Evolutionary conservation across 768 basidiomycete genomes (phyloP).

Genomic region (Phylloporus rhodoxanthus): DNA sequence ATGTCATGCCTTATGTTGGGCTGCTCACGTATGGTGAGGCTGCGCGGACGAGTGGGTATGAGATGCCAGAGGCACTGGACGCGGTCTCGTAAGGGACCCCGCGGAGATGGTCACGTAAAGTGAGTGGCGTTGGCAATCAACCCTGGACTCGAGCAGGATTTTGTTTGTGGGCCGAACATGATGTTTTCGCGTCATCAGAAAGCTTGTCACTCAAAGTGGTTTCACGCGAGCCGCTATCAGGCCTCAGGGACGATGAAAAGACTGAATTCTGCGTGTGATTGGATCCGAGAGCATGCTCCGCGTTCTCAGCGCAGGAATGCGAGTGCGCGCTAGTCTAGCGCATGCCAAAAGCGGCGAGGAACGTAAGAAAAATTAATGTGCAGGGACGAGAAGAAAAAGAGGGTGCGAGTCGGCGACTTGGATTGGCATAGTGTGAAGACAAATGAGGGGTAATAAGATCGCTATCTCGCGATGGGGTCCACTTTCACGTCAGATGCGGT

Average conservation of each 20-base stretch:
- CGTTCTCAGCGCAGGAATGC: conserved; percentile 8
- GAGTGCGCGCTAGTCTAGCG: too few species aligned
- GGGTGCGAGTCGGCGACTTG: background rate
- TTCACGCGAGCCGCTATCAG: background rate
- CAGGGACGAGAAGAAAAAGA: background rate
- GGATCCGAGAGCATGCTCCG: conserved; percentile 17
- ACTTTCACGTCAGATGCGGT: background rate
- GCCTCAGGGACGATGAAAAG: background rate
- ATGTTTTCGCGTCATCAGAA: background rate
- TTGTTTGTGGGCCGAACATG: background rate
- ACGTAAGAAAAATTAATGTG: background rate
- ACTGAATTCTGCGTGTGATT: too few species aligned
- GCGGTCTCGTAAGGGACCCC: conserved; percentile 23
- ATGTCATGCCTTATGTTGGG: conserved; percentile 88
- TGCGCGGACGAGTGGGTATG: conserved; percentile 38
- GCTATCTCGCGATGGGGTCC: conserved; percentile 30
- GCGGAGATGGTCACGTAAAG: conserved; percentile 10
- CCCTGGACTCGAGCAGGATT: background rate
- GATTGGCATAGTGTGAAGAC: background rate
- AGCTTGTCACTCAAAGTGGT: background rate
- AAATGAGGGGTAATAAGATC: conserved; percentile 10
- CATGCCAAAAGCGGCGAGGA: too few species aligned
- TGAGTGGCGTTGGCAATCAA: background rate
- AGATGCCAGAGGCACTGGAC: conserved; percentile 30
- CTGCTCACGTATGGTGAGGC: conserved; percentile 74